Evolutionary conservation across 352 stramenopile genomes (phyloP).

Genomic region (Phytopythium vexans): DNA sequence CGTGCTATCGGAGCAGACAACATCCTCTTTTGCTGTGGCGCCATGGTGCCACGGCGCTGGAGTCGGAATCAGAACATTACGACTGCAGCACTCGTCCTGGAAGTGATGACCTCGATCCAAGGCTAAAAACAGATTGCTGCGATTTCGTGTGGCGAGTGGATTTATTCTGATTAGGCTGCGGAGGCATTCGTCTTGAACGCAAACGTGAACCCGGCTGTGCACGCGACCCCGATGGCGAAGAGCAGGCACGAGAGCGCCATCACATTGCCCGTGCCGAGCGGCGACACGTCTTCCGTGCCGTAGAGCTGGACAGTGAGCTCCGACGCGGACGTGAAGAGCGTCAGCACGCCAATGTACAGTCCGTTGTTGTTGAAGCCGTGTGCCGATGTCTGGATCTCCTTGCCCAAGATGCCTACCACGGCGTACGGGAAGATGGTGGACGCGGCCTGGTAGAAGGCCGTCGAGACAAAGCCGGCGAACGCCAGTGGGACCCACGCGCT

Average conservation of each 20-base stretch:
- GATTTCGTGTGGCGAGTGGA: too few relatives aligned
- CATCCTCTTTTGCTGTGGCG: too few relatives aligned
- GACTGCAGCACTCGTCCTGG: too few relatives aligned
- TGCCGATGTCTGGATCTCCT: slow-evolving; percentile 61
- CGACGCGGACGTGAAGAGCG: slow-evolving; percentile 57
- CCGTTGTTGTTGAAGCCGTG: slow-evolving; percentile 83
- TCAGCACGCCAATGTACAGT: slow-evolving; percentile 70
- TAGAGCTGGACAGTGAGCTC: slow-evolving; percentile 76
- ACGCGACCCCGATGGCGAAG: slow-evolving; percentile 45
- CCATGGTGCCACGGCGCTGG: too few relatives aligned
- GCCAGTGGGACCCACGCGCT: slow-evolving; percentile 39
- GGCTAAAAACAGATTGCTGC: too few relatives aligned
- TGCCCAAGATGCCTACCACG: slow-evolving; percentile 78
- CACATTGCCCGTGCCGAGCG: slow-evolving; percentile 56
- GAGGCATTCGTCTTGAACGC: slow-evolving; percentile 5
- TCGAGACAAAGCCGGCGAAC: slow-evolving; percentile 51
- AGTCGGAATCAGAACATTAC: too few relatives aligned
- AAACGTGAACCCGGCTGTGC: slow-evolving; percentile 39
- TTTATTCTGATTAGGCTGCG: too few relatives aligned
- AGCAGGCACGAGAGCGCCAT: slow-evolving; percentile 59
- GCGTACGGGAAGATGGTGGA: slow-evolving; percentile 73
- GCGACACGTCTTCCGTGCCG: slow-evolving; percentile 58
- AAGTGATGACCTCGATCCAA: too few relatives aligned
- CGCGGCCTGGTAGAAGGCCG: slow-evolving; percentile 60
- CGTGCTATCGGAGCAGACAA: too few relatives aligned